phyloP scores from a whole-genome alignment of 805 yeast genomes.

The Isabelozyma gotoi region DNA sequence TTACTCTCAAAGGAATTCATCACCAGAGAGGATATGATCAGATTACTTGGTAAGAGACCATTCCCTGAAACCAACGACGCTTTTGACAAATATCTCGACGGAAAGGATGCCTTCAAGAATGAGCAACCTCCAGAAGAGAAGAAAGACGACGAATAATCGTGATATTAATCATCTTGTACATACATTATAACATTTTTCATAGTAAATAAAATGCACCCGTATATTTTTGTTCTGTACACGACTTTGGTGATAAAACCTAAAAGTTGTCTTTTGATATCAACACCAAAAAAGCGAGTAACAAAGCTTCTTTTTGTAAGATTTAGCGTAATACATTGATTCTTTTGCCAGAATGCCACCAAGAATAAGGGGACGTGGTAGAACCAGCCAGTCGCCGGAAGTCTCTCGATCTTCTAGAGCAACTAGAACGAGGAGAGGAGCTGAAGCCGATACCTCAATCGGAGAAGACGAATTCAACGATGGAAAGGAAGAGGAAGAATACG shows the following conservation, averaged over 20 bases:
- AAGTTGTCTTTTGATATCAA: no score
- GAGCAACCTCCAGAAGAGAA: constrained; percentile 27
- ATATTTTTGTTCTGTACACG: no score
- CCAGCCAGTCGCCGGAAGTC: constrained; percentile 3
- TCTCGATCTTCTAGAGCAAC: constrained; percentile 3
- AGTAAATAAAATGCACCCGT: no score
- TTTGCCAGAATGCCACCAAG: not conserved
- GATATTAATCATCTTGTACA: not conserved
- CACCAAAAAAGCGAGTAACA: no score
- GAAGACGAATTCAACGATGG: constrained; percentile 17
- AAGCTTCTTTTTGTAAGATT: no score
- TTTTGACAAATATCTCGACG: constrained; percentile 70
- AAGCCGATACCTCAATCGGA: constrained; percentile 12
- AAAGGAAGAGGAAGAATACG: constrained; percentile 12
- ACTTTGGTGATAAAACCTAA: no score
- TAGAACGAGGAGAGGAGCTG: constrained; percentile 3
- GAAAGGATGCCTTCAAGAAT: constrained; percentile 41
- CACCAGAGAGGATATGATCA: constrained; percentile 91
- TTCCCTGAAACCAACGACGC: constrained; percentile 90
- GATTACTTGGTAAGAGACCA: constrained; percentile 86
- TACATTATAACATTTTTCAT: not conserved
- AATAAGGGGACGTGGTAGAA: constrained; percentile 1
- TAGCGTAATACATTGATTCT: not conserved
- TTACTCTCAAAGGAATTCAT: constrained; percentile 83
- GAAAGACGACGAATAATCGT: constrained; percentile 20